Conservation (phyloP, 1,284 basidiomycete genomes). For the Calocybe gambosa region DNA sequence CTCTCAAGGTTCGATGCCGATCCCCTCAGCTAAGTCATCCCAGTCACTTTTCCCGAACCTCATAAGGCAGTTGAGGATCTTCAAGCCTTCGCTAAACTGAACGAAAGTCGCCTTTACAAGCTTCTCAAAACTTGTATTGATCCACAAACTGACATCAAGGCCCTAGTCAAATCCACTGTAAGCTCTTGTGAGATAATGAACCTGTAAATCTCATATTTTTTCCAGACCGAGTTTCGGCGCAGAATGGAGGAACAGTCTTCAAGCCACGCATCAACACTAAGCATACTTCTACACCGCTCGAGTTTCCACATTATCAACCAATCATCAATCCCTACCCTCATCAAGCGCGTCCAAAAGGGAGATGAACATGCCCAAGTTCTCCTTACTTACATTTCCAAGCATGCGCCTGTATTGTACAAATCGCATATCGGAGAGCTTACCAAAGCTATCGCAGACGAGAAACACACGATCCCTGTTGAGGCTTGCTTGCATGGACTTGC, state of each 20-base stretch:
- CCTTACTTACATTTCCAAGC: constrained; percentile 69
- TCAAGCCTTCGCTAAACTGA: constrained; percentile 77
- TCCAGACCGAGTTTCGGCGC: constrained; percentile 69
- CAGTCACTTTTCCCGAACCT: constrained; percentile 62
- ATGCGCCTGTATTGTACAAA: constrained; percentile 69
- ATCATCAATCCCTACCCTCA: constrained; percentile 77
- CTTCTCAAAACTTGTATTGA: constrained; percentile 80
- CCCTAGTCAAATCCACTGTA: constrained; percentile 74
- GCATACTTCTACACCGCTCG: constrained; percentile 65
- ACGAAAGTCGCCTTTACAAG: constrained; percentile 84
- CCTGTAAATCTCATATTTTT: background rate
- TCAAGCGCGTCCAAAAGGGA: constrained; percentile 57
- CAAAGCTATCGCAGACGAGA: constrained; percentile 59
- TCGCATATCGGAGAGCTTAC: constrained; percentile 70
- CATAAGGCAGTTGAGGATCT: constrained; percentile 78
- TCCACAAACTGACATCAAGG: constrained; percentile 76
- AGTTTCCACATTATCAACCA: constrained; percentile 77
- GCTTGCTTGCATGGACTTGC: constrained; percentile 73
- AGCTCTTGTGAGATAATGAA: background rate
- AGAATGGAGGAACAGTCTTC: constrained; percentile 69
- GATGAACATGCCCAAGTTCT: constrained; percentile 42
- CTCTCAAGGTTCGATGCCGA: constrained; percentile 1
- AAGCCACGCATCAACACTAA: constrained; percentile 63
- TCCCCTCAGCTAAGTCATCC: background rate
- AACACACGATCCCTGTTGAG: constrained; percentile 57